A percentile compares a stretch with the other conserved stretches of the same genome.
phyloP scores from a whole-genome alignment of 495 filamentous ascomycete species.

The Penicillium tannophilum region DNA sequence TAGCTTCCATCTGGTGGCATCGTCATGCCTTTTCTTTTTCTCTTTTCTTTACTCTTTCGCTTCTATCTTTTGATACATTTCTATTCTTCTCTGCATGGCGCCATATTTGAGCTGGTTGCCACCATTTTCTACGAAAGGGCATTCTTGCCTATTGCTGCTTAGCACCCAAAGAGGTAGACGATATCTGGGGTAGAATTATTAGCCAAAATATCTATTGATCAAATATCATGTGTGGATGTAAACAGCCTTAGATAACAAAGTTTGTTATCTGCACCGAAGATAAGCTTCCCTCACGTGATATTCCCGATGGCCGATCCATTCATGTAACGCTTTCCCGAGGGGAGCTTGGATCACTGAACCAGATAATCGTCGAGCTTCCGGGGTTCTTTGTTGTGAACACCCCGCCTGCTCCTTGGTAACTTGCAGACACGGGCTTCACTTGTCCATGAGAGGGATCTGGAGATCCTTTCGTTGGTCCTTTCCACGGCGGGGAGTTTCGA shows the following conservation, averaged over 20 bases:
- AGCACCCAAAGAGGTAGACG: conserved; percentile 15
- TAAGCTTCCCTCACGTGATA: conserved; percentile 24
- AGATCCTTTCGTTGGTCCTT: conserved; percentile 20
- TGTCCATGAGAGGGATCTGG: conserved; percentile 32
- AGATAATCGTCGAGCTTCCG: conserved; percentile 24
- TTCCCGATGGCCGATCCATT: conserved; percentile 17
- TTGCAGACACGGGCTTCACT: conserved; percentile 19
- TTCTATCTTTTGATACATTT: conserved; percentile 10
- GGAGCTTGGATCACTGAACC: conserved; percentile 20
- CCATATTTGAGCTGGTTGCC: background rate
- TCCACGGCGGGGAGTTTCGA: conserved; percentile 35
- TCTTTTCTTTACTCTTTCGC: conserved; percentile 6
- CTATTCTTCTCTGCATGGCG: conserved; percentile 4
- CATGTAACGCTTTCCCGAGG: conserved; percentile 29
- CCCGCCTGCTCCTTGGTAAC: conserved; percentile 24
- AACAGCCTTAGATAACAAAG: too few relatives aligned
- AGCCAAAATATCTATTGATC: background rate
- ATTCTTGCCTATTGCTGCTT: conserved; percentile 2
- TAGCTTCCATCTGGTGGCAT: conserved; percentile 4
- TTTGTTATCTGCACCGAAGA: background rate
- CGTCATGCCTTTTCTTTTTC: conserved; percentile 7
- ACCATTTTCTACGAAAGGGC: background rate
- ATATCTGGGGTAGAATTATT: conserved; percentile 5
- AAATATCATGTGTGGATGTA: background rate
- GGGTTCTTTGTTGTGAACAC: conserved; percentile 21